These are phyloP conservation scores for Hysterium pulicare DNA, from an alignment of 2,329 filamentous ascomycete genomes.

Conservation along the genomic window DNA sequence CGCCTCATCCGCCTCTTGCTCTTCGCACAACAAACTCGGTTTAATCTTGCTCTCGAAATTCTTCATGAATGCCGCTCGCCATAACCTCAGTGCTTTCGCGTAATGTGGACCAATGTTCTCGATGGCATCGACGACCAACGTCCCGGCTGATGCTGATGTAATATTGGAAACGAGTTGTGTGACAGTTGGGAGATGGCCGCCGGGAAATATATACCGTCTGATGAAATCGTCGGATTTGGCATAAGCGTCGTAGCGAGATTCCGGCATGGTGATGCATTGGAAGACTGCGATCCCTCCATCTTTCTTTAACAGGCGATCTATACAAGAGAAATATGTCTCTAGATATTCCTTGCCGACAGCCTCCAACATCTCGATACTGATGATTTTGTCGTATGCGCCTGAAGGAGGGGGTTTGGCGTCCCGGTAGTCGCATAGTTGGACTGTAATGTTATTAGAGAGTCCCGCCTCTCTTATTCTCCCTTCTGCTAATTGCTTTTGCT, in stretches of 20 bases:
- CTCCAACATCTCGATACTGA: conserved; percentile 77
- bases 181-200: conserved; percentile 68
- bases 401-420: conserved; percentile 52
- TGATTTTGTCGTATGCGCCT: conserved; percentile 63
- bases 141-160: conserved; percentile 56
- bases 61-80: conserved; percentile 63
- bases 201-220: conserved; percentile 73
- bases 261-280: conserved; percentile 75
- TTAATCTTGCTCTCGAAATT: conserved; percentile 61
- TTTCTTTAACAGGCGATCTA: conserved; percentile 62
- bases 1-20: conserved; percentile 62
- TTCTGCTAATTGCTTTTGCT: conserved; percentile 68
- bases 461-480: conserved; percentile 61
- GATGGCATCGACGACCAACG: conserved; percentile 63
- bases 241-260: conserved; percentile 64
- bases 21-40: conserved; percentile 57
- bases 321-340: conserved; percentile 62
- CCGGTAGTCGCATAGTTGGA: conserved; percentile 67
- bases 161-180: conserved; percentile 64
- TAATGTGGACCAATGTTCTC: conserved; percentile 75
- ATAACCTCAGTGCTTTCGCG: conserved; percentile 64
- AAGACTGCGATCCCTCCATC: conserved; percentile 67
- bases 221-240: conserved; percentile 69
- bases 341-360: conserved; percentile 67
- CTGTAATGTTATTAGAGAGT: conserved; percentile 58